phyloP scores from a whole-genome alignment of 2,329 filamentous ascomycete genomes.

The Botrytis medusae region DNA sequence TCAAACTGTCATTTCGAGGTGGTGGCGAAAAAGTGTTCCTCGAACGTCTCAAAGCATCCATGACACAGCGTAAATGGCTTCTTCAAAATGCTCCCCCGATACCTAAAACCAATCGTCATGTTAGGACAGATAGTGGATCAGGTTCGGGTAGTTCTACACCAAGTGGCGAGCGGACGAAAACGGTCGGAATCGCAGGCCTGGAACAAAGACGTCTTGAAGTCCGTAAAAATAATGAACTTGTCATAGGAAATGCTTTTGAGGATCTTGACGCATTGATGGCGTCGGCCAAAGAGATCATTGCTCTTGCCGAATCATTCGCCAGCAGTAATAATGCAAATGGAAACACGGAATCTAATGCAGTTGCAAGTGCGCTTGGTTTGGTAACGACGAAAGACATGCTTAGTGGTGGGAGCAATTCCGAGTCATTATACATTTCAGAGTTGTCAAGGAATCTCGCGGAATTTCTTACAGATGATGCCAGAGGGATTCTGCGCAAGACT shows the following conservation, averaged over 20 bases:
- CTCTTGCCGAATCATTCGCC: constrained; percentile 85
- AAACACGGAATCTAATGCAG: constrained; percentile 67
- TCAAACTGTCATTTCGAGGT: constrained; percentile 88
- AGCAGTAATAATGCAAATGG: constrained; percentile 56
- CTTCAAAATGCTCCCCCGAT: constrained; percentile 85
- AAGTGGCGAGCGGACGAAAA: constrained; percentile 50
- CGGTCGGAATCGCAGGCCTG: constrained; percentile 86
- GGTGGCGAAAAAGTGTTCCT: constrained; percentile 90
- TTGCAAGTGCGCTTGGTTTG: constrained; percentile 79
- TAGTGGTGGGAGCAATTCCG: constrained; percentile 67
- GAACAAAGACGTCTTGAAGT: constrained; percentile 82
- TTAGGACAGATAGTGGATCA: constrained; percentile 43
- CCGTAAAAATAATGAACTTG: constrained; percentile 86
- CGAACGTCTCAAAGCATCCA: constrained; percentile 81
- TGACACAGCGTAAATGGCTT: constrained; percentile 95
- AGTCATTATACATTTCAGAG: constrained; percentile 87
- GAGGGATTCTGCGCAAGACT: constrained; percentile 73
- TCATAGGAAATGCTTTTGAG: constrained; percentile 93
- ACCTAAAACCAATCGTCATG: constrained; percentile 56
- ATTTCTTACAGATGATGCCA: constrained; percentile 81
- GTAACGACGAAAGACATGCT: constrained; percentile 96
- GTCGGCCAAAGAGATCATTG: constrained; percentile 93
- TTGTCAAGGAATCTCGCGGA: constrained; percentile 82
- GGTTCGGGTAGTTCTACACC: constrained; percentile 37
- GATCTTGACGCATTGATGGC: constrained; percentile 97